Percentiles rank a stretch among this genome's conserved stretches.
phyloP scores from a whole-genome alignment of 208 protist genomes.

The Acanthamoeba sp. region DNA sequence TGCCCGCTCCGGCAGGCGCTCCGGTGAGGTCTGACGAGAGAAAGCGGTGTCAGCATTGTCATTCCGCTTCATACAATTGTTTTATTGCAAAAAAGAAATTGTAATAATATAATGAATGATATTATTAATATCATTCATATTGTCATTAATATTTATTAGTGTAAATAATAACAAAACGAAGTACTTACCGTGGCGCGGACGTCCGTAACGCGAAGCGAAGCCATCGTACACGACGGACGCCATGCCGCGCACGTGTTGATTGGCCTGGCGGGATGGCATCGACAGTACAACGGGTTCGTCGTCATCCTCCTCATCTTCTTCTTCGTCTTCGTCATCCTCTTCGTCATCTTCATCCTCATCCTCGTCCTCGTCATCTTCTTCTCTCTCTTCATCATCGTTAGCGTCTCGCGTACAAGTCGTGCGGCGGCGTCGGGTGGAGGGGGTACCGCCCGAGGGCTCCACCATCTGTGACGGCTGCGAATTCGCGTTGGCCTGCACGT shows the following conservation, averaged over 20 bases:
- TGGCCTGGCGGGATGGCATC: not conserved
- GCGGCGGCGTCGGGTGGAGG: not conserved
- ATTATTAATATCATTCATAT: not conserved
- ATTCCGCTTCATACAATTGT: not conserved
- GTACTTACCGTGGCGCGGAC: not conserved
- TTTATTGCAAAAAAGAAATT: not conserved
- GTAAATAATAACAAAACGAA: not conserved
- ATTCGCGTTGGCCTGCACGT: slow-evolving; percentile 22
- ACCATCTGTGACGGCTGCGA: slow-evolving; percentile 22
- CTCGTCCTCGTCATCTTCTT: not conserved
- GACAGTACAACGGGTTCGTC: not conserved
- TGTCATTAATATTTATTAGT: not conserved
- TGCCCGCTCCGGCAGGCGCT: slow-evolving; percentile 22
- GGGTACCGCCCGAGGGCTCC: not conserved
- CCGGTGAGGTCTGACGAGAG: not conserved
- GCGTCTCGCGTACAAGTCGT: not conserved
- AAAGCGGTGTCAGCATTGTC: no score
- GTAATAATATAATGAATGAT: not conserved
- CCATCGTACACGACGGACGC: not conserved
- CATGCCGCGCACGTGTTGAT: not conserved
- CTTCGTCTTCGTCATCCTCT: not conserved
- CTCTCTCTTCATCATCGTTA: not conserved
- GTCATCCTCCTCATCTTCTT: not conserved
- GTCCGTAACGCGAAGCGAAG: not conserved
- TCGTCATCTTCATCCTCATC: not conserved